phyloP scores from a whole-genome alignment of 2,329 filamentous ascomycete genomes.

The Fusarium miscanthi region DNA sequence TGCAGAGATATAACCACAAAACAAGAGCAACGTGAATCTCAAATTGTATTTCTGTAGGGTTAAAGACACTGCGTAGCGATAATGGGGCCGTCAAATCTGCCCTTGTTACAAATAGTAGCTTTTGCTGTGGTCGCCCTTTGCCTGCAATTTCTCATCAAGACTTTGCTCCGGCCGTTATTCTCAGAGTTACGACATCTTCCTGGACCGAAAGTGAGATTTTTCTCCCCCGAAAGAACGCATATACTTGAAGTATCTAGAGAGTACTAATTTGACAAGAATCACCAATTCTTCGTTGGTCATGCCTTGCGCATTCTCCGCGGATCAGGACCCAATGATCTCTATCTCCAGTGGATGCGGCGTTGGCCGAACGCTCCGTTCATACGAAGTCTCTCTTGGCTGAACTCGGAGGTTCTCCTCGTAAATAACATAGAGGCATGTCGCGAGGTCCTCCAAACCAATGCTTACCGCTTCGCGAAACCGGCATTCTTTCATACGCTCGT shows the following conservation, averaged over 20 bases:
- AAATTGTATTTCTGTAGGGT: fast-evolving
- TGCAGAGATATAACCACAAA: fast-evolving
- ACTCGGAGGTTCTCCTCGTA: conserved; percentile 17
- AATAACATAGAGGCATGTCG: conserved; percentile 24
- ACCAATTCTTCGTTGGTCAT: conserved; percentile 8
- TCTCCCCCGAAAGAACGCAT: too few species aligned
- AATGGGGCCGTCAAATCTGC: neutral
- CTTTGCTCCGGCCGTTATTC: neutral
- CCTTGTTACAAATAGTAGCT: neutral
- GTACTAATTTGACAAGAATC: neutral
- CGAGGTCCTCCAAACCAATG: conserved; percentile 25
- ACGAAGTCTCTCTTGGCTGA: conserved; percentile 19
- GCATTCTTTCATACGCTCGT: conserved; percentile 26
- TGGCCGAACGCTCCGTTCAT: conserved; percentile 27
- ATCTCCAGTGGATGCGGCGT: conserved; percentile 21
- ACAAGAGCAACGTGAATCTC: fast-evolving
- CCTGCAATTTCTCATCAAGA: neutral
- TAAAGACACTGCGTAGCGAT: fast-evolving
- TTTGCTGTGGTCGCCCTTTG: neutral
- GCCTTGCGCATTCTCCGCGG: neutral
- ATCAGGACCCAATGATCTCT: conserved; percentile 15
- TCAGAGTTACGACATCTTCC: neutral
- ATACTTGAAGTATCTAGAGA: fast-evolving
- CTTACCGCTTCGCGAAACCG: conserved; percentile 18
- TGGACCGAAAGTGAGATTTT: neutral